Conservation (phyloP, 2,329 filamentous ascomycete species). For the Cercospora janseana region DNA sequence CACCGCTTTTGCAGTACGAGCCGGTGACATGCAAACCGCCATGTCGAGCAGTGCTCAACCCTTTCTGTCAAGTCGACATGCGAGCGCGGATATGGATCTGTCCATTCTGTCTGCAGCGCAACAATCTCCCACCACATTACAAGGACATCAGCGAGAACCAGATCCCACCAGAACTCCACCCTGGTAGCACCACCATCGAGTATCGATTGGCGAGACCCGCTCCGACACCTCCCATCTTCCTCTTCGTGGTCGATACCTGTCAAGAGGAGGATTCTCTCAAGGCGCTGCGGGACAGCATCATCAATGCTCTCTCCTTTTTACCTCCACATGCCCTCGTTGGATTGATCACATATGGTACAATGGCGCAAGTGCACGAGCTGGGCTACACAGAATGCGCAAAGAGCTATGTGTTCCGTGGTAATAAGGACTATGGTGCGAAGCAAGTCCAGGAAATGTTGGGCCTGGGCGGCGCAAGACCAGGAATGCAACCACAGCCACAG, state of each 20-base stretch:
- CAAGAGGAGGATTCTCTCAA: conserved; percentile 84
- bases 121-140: conserved; percentile 79
- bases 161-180: conserved; percentile 79
- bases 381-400: conserved; percentile 98
- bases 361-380: conserved; percentile 96
- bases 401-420: conserved; percentile 96
- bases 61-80: conserved; percentile 88
- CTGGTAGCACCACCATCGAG: conserved; percentile 83
- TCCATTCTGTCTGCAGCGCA: conserved; percentile 81
- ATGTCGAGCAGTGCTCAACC: conserved; percentile 92
- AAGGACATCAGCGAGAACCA: conserved; percentile 83
- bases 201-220: conserved; percentile 77
- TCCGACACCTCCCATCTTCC: conserved; percentile 81
- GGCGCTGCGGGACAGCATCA: conserved; percentile 79
- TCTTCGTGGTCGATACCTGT: conserved; percentile 85
- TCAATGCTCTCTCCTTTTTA: conserved; percentile 79
- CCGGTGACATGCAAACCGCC: conserved; percentile 95
- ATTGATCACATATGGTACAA: conserved; percentile 85
- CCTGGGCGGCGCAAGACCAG: conserved; percentile 68
- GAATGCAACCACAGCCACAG: conserved; percentile 66
- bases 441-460: conserved; percentile 99
- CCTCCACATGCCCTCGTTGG: conserved; percentile 80
- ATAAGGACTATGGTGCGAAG: conserved; percentile 96
- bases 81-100: conserved; percentile 84
- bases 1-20: conserved; percentile 88